Conservation (phyloP, 2,329 filamentous ascomycete genomes). For the Xylaria sp. region DNA sequence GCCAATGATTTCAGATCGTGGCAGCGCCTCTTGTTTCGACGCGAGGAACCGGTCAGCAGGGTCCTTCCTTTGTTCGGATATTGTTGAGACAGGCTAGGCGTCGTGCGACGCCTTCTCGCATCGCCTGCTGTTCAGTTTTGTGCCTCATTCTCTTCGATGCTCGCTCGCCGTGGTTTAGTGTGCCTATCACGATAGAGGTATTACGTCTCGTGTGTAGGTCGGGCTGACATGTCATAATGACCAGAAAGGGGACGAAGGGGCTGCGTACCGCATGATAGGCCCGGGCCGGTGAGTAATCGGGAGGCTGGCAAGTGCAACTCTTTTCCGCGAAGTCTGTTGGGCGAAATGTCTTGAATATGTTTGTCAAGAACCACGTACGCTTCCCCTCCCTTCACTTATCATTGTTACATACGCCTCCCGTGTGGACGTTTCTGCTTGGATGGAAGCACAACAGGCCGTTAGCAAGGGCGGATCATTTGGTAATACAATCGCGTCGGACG, state of each 20-base stretch:
- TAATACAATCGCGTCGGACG: neutral
- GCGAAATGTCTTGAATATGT: constrained; percentile 10
- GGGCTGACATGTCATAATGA: constrained; percentile 5
- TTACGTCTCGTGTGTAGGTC: neutral
- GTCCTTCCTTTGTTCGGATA: neutral
- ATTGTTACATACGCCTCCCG: neutral
- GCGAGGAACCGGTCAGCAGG: neutral
- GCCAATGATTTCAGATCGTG: neutral
- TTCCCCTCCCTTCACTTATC: neutral
- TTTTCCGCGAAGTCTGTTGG: neutral
- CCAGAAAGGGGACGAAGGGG: neutral
- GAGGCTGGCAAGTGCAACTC: constrained; percentile 9
- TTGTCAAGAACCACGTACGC: neutral
- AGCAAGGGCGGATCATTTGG: neutral
- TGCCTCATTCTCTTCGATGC: neutral
- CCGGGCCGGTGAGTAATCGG: constrained; percentile 4
- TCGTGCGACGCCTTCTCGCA: constrained; percentile 12
- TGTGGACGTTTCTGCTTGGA: neutral
- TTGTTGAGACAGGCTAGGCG: neutral
- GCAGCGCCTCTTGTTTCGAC: constrained; percentile 2
- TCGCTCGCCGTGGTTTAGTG: neutral
- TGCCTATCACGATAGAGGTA: neutral
- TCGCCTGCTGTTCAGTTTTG: neutral
- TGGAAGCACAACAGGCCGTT: constrained; percentile 7
- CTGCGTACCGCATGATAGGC: constrained; percentile 7